These are phyloP conservation scores for Friedmanniomyces endolithicus DNA, from an alignment of 495 filamentous ascomycete species.

Conservation along the genomic window DNA sequence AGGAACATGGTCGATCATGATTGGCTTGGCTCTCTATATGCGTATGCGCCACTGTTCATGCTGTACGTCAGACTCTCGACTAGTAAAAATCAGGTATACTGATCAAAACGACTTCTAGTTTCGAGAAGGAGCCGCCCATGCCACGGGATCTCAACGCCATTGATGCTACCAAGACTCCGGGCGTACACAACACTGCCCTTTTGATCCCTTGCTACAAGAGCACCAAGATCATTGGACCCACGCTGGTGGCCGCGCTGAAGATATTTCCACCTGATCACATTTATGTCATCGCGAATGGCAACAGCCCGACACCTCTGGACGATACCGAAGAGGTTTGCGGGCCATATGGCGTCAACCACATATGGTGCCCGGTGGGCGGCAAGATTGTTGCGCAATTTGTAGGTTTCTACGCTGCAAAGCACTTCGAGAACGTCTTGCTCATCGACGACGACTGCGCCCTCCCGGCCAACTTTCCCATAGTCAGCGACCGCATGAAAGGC, in stretches of 20 bases:
- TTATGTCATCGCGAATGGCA: conserved; percentile 32
- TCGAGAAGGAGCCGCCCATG: conserved; percentile 30
- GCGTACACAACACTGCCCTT: conserved; percentile 26
- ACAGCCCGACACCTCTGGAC: conserved; percentile 19
- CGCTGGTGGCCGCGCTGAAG: conserved; percentile 35
- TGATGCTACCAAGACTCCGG: conserved; percentile 17
- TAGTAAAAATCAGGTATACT: too few relatives aligned
- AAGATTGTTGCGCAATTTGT: conserved; percentile 40
- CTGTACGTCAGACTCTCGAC: too few relatives aligned
- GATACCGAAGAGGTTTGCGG: conserved; percentile 32
- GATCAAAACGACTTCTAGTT: conserved; percentile 1
- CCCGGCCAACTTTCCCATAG: conserved; percentile 35
- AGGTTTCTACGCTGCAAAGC: conserved; percentile 33
- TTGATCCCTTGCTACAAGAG: conserved; percentile 41
- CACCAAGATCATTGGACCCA: conserved; percentile 32
- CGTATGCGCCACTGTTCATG: conserved; percentile 29
- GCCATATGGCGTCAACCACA: conserved; percentile 20
- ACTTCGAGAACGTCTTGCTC: conserved; percentile 34
- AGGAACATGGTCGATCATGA: conserved; percentile 31
- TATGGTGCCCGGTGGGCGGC: conserved; percentile 29
- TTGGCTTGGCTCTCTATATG: conserved; percentile 32
- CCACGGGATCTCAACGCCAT: not conserved
- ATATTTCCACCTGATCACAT: conserved; percentile 36
- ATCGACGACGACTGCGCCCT: conserved; percentile 40
- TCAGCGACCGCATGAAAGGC: conserved; percentile 31